Base-by-base conservation (phyloP, 352 stramenopile species). In the Globisporangium heterothallicum region DNA sequence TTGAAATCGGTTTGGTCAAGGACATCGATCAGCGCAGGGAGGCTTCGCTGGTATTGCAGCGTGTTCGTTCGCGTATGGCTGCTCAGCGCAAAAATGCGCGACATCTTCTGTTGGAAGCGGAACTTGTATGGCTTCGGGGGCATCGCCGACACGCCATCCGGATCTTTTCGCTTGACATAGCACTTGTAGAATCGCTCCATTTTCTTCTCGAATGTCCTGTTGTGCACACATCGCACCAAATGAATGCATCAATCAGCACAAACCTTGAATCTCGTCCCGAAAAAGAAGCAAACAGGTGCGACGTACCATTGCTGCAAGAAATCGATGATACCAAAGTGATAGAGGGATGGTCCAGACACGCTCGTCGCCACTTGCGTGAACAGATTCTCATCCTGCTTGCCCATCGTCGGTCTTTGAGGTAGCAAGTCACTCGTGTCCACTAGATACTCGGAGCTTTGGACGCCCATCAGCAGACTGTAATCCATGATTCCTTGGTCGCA, bases 311-410 rank as follows among this genome's bases (percentile, higher is more conserved):
- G 81, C 68, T 96, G 87, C 41, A 96, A 59, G 40, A 96, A 92
- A 55, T 96, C 87, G 57, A 96, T 96, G 59, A 96, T 94, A 49
- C 87, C 87, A 44, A 96, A 92, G 56, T 96, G 87, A 68, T 96
- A 96, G 30, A 94, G 63, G 26, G 80, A 90, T 41, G 86, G 86
- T 30, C 84, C 85, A 19, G 85, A 86, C 21, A 96, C 84, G 56
- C 84, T 94, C 24, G 80, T 92, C 18, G 84, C 84, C 0, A 80
- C 68, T 58, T 95, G 84, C 18, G 80, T 92, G 50, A 87, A 91
- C 38, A 91, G 65, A 25, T 21, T 56, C 49, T 78, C 61, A 22
- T 90, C 78, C 21, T 80, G 66, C 40, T 78, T 68, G 30, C 42
- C 56, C 56, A 53, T 56, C 13, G 48, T 48, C 22, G 71, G 66